Base-by-base conservation (phyloP, 352 stramenopile genomes). In the Pythium scleroteichum region DNA sequence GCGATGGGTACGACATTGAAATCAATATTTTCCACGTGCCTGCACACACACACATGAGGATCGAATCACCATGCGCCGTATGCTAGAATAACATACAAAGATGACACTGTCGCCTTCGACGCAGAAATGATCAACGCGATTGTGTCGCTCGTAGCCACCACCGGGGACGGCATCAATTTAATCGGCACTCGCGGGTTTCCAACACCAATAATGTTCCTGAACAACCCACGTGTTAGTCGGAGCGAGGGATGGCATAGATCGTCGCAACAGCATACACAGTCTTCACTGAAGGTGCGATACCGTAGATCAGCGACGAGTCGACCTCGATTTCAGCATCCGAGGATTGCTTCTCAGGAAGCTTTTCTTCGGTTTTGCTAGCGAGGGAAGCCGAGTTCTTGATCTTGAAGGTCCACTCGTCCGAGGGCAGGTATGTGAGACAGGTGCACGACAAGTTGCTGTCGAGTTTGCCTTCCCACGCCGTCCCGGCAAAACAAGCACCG, bases 391-490 rank as follows among this genome's bases (percentile, higher is more conserved):
- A 35, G 29, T 35, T 35, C 29, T 38, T 57, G 20, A 82, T 59
- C 10, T 41, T 48, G 39, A 82, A 78, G 33, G 57, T 49, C 74
- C 74, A 82, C 46, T 40, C 40, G 44, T 53, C 74, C 45, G 72
- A 67, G 8, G 53, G 19, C 47, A 71, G 72, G 16, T 73, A 73
- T 40, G 32, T 62, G 6, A 83, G 47, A 49, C 75, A 83, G 40
- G 72, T 62, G 41, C 75, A 83, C 49, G 75, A 83, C 17, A 83
- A 62, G 16, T 79, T 79, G 66, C 66, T 72, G n/a, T 39, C 51
- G 40, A 54, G 48, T 35, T 5, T 35, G 29, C 29, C 29, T 35
- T 35, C 29, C 29, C 29, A 35, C 29, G 29, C 29, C 29, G 29
- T 35, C 29, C 29, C 29, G 5, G 29, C 17, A 14, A 40, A 54